A percentile compares a stretch with the other conserved stretches of the same genome.
phyloP scores from a whole-genome alignment of 306 rosid genomes.

The Sesbania bispinosa region DNA sequence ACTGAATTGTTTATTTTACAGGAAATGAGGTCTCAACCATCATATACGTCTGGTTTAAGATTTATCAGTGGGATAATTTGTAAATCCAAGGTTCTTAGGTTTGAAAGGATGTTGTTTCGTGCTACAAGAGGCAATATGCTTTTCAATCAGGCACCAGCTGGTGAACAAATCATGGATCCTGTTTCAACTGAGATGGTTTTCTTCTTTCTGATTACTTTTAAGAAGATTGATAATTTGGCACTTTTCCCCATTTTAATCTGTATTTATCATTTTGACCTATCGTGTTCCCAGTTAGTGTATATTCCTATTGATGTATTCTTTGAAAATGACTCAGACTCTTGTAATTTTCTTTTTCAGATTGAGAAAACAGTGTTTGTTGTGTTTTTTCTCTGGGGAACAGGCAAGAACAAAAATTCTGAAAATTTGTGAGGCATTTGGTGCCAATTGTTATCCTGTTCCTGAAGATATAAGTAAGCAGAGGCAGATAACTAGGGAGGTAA shows the following conservation, averaged over 20 bases:
- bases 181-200: constrained; percentile 82
- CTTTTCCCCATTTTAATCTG: not conserved
- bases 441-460: constrained; percentile 95
- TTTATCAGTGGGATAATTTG: constrained; percentile 93
- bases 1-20: constrained; percentile 34
- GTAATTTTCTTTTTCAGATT: constrained; percentile 57
- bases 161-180: constrained; percentile 88
- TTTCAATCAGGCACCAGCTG: constrained; percentile 89
- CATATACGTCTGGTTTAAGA: constrained; percentile 84
- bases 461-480: constrained; percentile 89
- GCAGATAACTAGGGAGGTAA: constrained; percentile 93
- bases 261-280: constrained; percentile 24
- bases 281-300: constrained; percentile 21
- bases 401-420: constrained; percentile 90
- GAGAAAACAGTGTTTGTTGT: constrained; percentile 94
- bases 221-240: constrained; percentile 19
- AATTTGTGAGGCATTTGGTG: constrained; percentile 98
- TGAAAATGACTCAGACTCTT: constrained; percentile 21
- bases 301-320: constrained; percentile 15
- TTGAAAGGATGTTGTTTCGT: constrained; percentile 97
- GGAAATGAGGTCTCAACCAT: constrained; percentile 73
- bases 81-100: constrained; percentile 73
- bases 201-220: constrained; percentile 35
- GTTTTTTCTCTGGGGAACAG: constrained; percentile 95
- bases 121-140: constrained; percentile 99